Evolutionary conservation across 129 eudicot species (phyloP).

Genomic region (Cynara cardunculus): DNA sequence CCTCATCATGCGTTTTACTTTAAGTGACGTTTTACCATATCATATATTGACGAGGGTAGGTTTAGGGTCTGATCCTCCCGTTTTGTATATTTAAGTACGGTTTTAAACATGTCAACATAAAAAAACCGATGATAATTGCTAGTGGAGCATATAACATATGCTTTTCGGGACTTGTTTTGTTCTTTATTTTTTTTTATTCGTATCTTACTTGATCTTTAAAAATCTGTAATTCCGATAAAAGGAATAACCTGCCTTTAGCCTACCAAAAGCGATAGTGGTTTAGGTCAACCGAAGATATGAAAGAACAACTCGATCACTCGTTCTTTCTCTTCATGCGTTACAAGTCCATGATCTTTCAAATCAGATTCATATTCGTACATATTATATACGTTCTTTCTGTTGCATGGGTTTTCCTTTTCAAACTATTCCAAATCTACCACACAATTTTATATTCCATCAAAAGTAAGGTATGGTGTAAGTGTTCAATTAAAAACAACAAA

Average conservation of each 20-base stretch:
- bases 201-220: conserved; percentile 22
- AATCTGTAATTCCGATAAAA: conserved; percentile 16
- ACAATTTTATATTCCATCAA: neutral
- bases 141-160: conserved; percentile 33
- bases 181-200: conserved; percentile 25
- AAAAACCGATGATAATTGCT: neutral
- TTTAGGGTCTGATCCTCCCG: neutral
- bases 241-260: conserved; percentile 28
- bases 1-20: neutral
- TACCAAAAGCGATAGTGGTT: conserved; percentile 29
- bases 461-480: neutral
- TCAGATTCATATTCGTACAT: conserved; percentile 19
- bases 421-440: neutral
- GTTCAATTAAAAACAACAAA: neutral
- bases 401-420: conserved; percentile 13
- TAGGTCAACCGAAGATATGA: conserved; percentile 30
- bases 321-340: conserved; percentile 7
- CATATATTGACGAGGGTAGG: neutral
- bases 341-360: conserved; percentile 13
- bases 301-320: neutral
- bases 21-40: neutral
- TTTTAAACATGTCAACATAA: neutral
- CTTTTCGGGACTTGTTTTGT: conserved; percentile 1
- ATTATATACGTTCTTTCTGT: conserved; percentile 1
- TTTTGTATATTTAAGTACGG: neutral